Base-by-base conservation (phyloP, 345 rosid genomes). In the Fremontodendron californicum region DNA sequence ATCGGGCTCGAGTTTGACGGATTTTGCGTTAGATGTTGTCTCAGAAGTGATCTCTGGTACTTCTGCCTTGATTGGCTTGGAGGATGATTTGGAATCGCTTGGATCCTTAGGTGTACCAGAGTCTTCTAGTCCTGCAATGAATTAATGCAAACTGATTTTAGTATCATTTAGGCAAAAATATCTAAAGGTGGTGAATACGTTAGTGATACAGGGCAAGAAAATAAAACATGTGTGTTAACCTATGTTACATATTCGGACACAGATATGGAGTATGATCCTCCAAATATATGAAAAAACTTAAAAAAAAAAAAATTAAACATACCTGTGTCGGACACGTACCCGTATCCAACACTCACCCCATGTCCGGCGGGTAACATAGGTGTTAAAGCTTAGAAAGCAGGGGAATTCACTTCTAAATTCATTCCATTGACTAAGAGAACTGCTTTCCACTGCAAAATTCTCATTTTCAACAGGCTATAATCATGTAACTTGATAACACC, bases 101-200 rank as follows among this genome's bases (percentile, higher is more conserved):
- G 71, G 15, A 25, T 7, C 77, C 51, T 46, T 42, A 19, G n/a
- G 29, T 13, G 57, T 23, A 2, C 58, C 64, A 15, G 46, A 19
- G 11, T 18, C 58, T 75, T 58, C 73, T n/a, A 7, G 52, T 71
- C 71, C 84, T 82, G 78, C 27, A 67, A 25, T 68, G 7, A 45
- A 66, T 79, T 60, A 19, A n/a, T 12, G 42, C 42, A 73, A 64
- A 33, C 67, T 25, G 49, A 45, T 29, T 78, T 71, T 19, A 40
- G 0, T n/a, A 49, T 40, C 21, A 7, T n/a, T 10, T 4, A 23
- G 27, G 23, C 4, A 65, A 37, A 61, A 8, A 9, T 49, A 35
- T 71, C 58, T 1, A 48, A 48, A 16, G 55, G 31, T 46, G 43
- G 9, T 18, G 23, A 48, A 70, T 13, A 46, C 27, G 2, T 0